Evolutionary conservation across 192 early-diverging fungal genomes (phyloP).

Genomic region (Backusella tarrabulga): DNA sequence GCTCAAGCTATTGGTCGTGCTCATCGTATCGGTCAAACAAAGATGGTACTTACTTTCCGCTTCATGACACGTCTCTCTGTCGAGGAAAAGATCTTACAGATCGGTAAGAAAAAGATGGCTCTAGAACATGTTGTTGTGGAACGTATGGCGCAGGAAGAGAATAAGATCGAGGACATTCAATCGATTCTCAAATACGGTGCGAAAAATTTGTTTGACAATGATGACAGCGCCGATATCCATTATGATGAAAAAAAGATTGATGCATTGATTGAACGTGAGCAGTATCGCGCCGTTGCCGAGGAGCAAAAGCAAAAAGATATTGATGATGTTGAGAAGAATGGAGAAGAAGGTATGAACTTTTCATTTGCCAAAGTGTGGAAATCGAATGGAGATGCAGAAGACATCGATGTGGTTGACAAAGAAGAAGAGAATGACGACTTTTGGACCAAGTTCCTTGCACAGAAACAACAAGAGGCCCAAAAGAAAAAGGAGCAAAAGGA

Average conservation of each 20-base stretch:
- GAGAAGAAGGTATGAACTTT: background rate
- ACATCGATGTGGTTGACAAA: slow-evolving; percentile 21
- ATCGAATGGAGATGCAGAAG: slow-evolving; percentile 28
- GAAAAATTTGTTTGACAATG: slow-evolving; percentile 61
- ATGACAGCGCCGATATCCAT: slow-evolving; percentile 42
- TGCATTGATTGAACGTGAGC: slow-evolving; percentile 52
- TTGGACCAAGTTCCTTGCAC: slow-evolving; percentile 33
- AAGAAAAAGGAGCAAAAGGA: background rate
- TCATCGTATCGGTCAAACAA: slow-evolving; percentile 73
- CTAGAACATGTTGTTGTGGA: slow-evolving; percentile 76
- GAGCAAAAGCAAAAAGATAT: background rate
- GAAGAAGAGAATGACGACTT: slow-evolving; percentile 16
- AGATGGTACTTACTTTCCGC: slow-evolving; percentile 60
- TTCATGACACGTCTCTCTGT: slow-evolving; percentile 62
- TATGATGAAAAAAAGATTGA: slow-evolving; percentile 62
- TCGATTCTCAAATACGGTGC: slow-evolving; percentile 70
- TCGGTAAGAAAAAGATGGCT: slow-evolving; percentile 73
- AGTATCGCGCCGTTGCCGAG: background rate
- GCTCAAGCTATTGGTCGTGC: slow-evolving; percentile 73
- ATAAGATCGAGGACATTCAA: slow-evolving; percentile 55
- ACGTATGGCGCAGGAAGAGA: slow-evolving; percentile 55
- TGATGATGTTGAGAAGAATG: background rate
- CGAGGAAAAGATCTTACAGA: slow-evolving; percentile 67
- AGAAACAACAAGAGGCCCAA: slow-evolving; percentile 5
- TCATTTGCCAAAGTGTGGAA: slow-evolving; percentile 22